Conservation (phyloP, 495 filamentous ascomycete genomes). For the Penicillium arizonense region DNA sequence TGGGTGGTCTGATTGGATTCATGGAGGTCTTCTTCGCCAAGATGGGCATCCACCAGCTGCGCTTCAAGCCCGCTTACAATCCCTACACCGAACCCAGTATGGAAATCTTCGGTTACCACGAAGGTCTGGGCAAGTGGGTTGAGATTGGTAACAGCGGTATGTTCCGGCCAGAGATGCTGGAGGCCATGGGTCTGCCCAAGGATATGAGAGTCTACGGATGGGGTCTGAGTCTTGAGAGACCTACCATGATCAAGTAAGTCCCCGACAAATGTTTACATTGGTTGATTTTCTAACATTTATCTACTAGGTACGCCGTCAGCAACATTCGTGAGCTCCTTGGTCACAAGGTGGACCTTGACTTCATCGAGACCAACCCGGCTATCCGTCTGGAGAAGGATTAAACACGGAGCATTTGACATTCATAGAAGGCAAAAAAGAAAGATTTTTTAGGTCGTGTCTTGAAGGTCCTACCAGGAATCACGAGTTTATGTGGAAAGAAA, state of each 20-base stretch:
- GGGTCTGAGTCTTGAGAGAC: conserved; percentile 86
- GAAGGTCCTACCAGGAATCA: conserved; percentile 17
- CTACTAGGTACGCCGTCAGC: conserved; percentile 62
- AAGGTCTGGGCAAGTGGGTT: conserved; percentile 84
- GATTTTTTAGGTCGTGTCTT: conserved; percentile 20
- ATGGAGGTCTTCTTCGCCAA: conserved; percentile 95
- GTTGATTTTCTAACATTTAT: conserved; percentile 7
- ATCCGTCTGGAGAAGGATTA: conserved; percentile 76
- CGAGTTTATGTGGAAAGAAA: conserved; percentile 26
- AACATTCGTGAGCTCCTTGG: conserved; percentile 86
- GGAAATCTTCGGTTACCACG: conserved; percentile 94
- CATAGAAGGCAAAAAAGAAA: conserved; percentile 22
- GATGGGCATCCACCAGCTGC: conserved; percentile 85
- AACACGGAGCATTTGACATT: conserved; percentile 12
- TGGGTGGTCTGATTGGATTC: conserved; percentile 93
- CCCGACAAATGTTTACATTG: neutral
- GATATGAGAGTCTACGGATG: conserved; percentile 88
- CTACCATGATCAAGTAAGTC: conserved; percentile 92
- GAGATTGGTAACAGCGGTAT: conserved; percentile 98
- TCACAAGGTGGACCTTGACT: conserved; percentile 79
- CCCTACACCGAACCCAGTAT: conserved; percentile 97
- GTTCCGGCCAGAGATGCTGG: conserved; percentile 96
- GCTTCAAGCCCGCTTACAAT: conserved; percentile 98
- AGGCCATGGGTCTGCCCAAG: conserved; percentile 84
- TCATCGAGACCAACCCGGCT: conserved; percentile 80